These are phyloP conservation scores for Hygrocybe coccinea DNA, from an alignment of 768 basidiomycete genomes.

Conservation along the genomic window DNA sequence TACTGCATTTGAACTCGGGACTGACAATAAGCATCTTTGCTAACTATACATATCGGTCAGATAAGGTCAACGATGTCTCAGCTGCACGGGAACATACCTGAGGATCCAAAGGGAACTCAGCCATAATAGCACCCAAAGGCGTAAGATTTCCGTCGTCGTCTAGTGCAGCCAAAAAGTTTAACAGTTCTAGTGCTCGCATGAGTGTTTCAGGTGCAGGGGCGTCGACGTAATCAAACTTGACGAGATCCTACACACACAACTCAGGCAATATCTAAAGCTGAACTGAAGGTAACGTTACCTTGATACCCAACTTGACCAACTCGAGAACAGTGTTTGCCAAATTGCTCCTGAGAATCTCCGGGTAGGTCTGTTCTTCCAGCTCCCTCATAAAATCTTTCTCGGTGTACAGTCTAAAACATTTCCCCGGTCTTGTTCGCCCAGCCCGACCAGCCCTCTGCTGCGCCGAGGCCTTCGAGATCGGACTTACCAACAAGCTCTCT, in stretches of 20 bases:
- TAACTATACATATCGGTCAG: constrained; percentile 41
- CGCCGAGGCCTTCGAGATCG: constrained; percentile 95
- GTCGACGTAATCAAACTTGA: constrained; percentile 84
- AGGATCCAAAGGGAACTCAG: constrained; percentile 98
- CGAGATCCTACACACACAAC: constrained; percentile 57
- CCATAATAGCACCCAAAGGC: constrained; percentile 83
- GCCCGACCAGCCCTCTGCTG: constrained; percentile 96
- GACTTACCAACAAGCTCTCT: constrained; percentile 87
- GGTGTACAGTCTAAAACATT: constrained; percentile 95
- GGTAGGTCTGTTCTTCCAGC: constrained; percentile 94
- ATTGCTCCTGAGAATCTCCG: constrained; percentile 92
- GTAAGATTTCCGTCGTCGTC: constrained; percentile 95
- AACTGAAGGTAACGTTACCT: constrained; percentile 39
- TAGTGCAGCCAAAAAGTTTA: constrained; percentile 88
- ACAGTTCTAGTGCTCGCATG: constrained; percentile 91
- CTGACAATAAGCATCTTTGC: constrained; percentile 92
- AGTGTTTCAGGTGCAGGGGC: constrained; percentile 94
- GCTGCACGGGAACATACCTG: constrained; percentile 48
- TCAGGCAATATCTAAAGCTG: constrained; percentile 3
- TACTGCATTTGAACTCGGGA: constrained; percentile 93
- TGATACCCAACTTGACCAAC: constrained; percentile 89
- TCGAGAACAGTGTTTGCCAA: constrained; percentile 90
- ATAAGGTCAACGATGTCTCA: neutral
- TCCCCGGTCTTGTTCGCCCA: constrained; percentile 92
- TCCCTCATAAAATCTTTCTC: constrained; percentile 96